A percentile compares a stretch with the other conserved stretches of the same genome.
phyloP scores from a whole-genome alignment of 805 yeast genomes.

The Starmerella apicola region DNA sequence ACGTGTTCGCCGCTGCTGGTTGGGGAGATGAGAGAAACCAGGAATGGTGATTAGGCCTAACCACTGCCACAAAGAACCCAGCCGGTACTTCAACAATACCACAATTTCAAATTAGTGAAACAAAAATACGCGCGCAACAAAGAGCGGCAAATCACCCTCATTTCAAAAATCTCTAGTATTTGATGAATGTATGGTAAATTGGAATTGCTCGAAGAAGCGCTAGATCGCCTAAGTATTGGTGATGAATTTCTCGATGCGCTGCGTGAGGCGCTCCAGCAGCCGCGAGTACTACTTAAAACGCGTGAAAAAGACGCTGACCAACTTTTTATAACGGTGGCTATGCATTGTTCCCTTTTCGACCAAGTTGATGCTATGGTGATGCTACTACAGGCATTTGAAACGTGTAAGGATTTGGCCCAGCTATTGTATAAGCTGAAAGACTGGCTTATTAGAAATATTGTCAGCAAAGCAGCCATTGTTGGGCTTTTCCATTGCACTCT shows the following conservation, averaged over 20 bases:
- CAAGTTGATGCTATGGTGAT: not conserved
- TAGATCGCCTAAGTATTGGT: not conserved
- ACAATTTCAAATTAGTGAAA: no score
- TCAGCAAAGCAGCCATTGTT: slow-evolving; percentile 3
- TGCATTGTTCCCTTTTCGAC: slow-evolving; percentile 1
- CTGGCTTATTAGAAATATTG: not conserved
- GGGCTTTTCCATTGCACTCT: slow-evolving; percentile 8
- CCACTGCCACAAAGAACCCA: not conserved
- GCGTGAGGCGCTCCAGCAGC: not conserved
- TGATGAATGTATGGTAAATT: no score
- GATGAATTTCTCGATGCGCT: not conserved
- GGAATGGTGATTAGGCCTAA: no score
- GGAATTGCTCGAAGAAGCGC: not conserved
- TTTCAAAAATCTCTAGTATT: no score
- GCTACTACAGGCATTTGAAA: slow-evolving; percentile 3
- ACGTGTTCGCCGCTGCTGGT: no score
- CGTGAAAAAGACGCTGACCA: slow-evolving; percentile 6
- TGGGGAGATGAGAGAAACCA: no score
- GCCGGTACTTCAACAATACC: no score
- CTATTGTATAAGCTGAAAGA: slow-evolving; percentile 1
- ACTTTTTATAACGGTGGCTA: slow-evolving; percentile 5
- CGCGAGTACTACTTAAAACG: not conserved
- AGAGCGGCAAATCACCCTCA: no score
- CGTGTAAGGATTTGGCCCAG: slow-evolving; percentile 6
- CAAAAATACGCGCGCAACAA: no score